Evolutionary conservation across 2,329 filamentous ascomycete genomes (phyloP), one percentile per base, ranked within the genome.

Genomic region (Calonectria honghensis): DNA sequence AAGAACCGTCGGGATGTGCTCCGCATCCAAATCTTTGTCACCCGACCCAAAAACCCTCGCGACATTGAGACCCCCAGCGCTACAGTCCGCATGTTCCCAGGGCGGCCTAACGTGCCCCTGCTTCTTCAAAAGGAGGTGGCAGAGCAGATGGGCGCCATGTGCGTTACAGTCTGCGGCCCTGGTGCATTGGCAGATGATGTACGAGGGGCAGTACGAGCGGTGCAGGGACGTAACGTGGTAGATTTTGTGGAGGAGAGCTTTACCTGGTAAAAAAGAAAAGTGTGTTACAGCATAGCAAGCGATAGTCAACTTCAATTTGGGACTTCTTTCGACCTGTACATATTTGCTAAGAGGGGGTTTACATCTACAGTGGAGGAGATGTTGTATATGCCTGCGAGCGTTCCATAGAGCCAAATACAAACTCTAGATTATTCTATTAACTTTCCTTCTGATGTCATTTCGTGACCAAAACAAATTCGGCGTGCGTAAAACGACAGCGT

Each of bases 1-100:
- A 94, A 95, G 16, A 91, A 93, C 79, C 93, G 96, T 69, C 92
- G 94, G 73, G 95, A 98, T 65, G 90, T 98, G 37, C 90, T 99
- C 57, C 93, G 93, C 79, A 94, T 98, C 80, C 92, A 96, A 80
- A 91, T 98, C 63, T 98, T 98, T 86, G 93, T 98, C 79, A 98
- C 97, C 6, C 90, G 95, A 69, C 96, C 96, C 0, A 93, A 94
- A 79, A 95, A 94, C 82, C 92, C 94, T n/a, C 93, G 93, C 82
- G 94, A 97, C 81, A 94, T 98, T 68, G 89, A 93, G 79, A 95
- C 92, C 63, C 92, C 93, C 5, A 95, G 93, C 71, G 89, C 91
- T 3, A 96, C 94, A 6, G 96, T 98, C 70, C 95, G 96, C 85
- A 97, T 98, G 94, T 95, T 95, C 84, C 94, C 96, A 1, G 96